phyloP scores from a whole-genome alignment of 768 basidiomycete genomes.

The Psilocybe azurescens region DNA sequence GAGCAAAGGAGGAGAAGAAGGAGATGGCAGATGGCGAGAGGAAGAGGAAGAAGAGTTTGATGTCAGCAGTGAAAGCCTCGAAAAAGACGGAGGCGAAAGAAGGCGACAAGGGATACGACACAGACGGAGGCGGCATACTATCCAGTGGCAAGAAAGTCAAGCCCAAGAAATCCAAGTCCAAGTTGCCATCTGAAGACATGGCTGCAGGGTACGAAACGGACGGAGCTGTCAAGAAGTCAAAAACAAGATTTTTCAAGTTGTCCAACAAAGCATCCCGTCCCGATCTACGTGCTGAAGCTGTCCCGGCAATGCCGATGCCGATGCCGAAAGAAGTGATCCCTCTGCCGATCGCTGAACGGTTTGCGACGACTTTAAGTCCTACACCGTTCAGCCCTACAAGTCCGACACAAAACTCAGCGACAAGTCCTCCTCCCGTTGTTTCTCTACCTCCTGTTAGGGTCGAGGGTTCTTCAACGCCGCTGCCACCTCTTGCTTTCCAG shows the following conservation, averaged over 20 bases:
- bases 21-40: slow-evolving; percentile 35
- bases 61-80: slow-evolving; percentile 22
- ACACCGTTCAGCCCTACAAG: slow-evolving; percentile 2
- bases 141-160: slow-evolving; percentile 23
- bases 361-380: slow-evolving; percentile 40
- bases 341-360: slow-evolving; percentile 53
- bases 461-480: slow-evolving; percentile 3
- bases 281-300: slow-evolving; percentile 36
- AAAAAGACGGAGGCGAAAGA: slow-evolving; percentile 22
- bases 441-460: neutral
- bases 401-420: neutral
- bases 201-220: slow-evolving; percentile 46
- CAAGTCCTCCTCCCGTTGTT: neutral
- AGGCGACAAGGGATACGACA: slow-evolving; percentile 32
- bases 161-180: slow-evolving; percentile 33
- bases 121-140: slow-evolving; percentile 26
- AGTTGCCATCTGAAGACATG: slow-evolving; percentile 20
- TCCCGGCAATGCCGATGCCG: slow-evolving; percentile 18
- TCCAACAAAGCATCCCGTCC: slow-evolving; percentile 43
- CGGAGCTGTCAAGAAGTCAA: slow-evolving; percentile 42
- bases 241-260: slow-evolving; percentile 49
- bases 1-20: slow-evolving; percentile 29
- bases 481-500: slow-evolving; percentile 11
- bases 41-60: slow-evolving; percentile 39
- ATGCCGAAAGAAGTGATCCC: slow-evolving; percentile 35